phyloP scores from a whole-genome alignment of 148 eudicot species.

The Suaeda aralocaspica region DNA sequence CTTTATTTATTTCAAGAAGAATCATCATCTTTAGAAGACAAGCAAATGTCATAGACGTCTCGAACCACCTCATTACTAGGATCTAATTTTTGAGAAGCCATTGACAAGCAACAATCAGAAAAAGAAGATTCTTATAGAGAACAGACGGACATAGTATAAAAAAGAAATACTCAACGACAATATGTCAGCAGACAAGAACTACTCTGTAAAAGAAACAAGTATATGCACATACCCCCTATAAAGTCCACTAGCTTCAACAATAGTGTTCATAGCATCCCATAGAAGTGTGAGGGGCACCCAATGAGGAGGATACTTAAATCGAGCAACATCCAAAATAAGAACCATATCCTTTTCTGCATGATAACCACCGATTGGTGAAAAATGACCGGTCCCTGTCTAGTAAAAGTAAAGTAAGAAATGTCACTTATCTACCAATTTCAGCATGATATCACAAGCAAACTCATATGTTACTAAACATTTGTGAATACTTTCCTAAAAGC shows the following conservation, averaged over 20 bases:
- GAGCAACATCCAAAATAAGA: conserved; percentile 54
- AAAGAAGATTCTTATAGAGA: background rate
- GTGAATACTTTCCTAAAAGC: background rate
- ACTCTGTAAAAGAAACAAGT: background rate
- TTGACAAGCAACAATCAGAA: background rate
- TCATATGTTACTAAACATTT: background rate
- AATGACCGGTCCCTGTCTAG: conserved; percentile 54
- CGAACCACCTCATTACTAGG: background rate
- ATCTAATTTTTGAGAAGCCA: background rate
- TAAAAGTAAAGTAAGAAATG: background rate
- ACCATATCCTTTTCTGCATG: conserved; percentile 47
- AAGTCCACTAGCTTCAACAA: conserved; percentile 38
- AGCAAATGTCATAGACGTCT: no score
- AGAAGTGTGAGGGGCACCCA: conserved; percentile 50
- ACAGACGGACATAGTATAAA: background rate
- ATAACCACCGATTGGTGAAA: conserved; percentile 53
- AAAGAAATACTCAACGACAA: background rate
- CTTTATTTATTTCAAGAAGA: no score
- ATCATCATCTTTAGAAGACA: no score
- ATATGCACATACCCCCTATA: conserved; percentile 36
- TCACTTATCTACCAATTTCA: background rate
- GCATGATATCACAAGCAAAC: background rate
- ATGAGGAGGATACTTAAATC: conserved; percentile 53
- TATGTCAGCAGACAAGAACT: background rate
- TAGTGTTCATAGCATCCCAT: conserved; percentile 56